phyloP scores from a whole-genome alignment of 495 filamentous ascomycete genomes.

The Aspergillus egyptiacus region DNA sequence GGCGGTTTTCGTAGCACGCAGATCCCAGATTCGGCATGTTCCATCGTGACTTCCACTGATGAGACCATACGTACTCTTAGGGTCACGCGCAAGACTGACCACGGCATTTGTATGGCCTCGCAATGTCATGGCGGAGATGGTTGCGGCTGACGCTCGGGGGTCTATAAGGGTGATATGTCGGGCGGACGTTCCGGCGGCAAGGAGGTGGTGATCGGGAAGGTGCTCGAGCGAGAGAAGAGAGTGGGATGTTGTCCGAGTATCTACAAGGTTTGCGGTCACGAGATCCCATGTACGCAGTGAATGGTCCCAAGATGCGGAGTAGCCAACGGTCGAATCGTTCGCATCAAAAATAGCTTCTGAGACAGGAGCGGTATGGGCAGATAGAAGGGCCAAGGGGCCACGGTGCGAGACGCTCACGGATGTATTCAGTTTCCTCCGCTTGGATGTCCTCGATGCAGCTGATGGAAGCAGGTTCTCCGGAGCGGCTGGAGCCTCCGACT shows the following conservation, averaged over 20 bases:
- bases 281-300: slow-evolving; percentile 88
- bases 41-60: slow-evolving; percentile 84
- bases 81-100: slow-evolving; percentile 60
- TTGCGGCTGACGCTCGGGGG: slow-evolving; percentile 66
- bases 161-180: slow-evolving; percentile 86
- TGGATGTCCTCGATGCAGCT: slow-evolving; percentile 50
- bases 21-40: slow-evolving; percentile 87
- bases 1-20: slow-evolving; percentile 63
- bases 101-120: slow-evolving; percentile 86
- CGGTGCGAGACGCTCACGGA: slow-evolving; percentile 61
- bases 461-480: slow-evolving; percentile 60
- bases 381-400: slow-evolving; percentile 69
- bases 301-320: slow-evolving; percentile 85
- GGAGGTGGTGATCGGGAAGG: slow-evolving; percentile 58
- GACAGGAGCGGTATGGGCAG: slow-evolving; percentile 64
- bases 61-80: slow-evolving; percentile 69
- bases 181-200: slow-evolving; percentile 82
- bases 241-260: slow-evolving; percentile 75
- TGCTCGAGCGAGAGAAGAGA: slow-evolving; percentile 69
- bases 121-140: slow-evolving; percentile 77
- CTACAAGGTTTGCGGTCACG: slow-evolving; percentile 64
- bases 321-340: slow-evolving; percentile 77
- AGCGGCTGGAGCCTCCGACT: slow-evolving; percentile 64
- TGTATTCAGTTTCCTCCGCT: slow-evolving; percentile 70
- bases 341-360: slow-evolving; percentile 77